A percentile compares a stretch with the other conserved stretches of the same genome.
phyloP scores from a whole-genome alignment of 2,329 filamentous ascomycete genomes.

The Botryotinia calthae region DNA sequence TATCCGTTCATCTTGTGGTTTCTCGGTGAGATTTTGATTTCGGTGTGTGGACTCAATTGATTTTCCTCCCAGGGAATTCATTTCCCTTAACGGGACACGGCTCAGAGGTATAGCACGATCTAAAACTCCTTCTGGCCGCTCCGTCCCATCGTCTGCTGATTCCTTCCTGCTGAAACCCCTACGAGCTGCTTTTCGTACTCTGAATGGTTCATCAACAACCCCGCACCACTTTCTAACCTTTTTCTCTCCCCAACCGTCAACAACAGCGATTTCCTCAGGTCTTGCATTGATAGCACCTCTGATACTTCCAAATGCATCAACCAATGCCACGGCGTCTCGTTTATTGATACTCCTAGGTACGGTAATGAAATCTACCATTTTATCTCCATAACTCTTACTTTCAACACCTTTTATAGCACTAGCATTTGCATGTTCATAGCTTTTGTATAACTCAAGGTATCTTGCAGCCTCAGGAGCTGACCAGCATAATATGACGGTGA shows the following conservation, averaged over 20 bases:
- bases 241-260: constrained; percentile 93
- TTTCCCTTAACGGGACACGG: constrained; percentile 34
- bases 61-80: constrained; percentile 22
- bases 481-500: constrained; percentile 92
- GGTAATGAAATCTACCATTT: constrained; percentile 88
- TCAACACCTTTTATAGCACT: constrained; percentile 83
- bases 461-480: constrained; percentile 88
- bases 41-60: constrained; percentile 10
- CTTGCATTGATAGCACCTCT: constrained; percentile 83
- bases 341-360: constrained; percentile 89
- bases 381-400: constrained; percentile 78
- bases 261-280: constrained; percentile 76
- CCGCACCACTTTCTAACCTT: constrained; percentile 86
- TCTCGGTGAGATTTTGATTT: neutral
- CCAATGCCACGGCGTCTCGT: constrained; percentile 84
- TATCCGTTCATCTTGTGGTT: constrained; percentile 43
- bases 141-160: constrained; percentile 25
- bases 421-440: constrained; percentile 79
- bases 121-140: constrained; percentile 40
- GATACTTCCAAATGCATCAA: constrained; percentile 88
- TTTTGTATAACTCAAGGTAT: constrained; percentile 94
- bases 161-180: constrained; percentile 41
- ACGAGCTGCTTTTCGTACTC: constrained; percentile 68
- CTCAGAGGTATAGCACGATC: constrained; percentile 39
- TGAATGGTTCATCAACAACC: constrained; percentile 81